Evolutionary conservation across 2,329 filamentous ascomycete genomes (phyloP).

Genomic region (Fusarium cyanostomum): DNA sequence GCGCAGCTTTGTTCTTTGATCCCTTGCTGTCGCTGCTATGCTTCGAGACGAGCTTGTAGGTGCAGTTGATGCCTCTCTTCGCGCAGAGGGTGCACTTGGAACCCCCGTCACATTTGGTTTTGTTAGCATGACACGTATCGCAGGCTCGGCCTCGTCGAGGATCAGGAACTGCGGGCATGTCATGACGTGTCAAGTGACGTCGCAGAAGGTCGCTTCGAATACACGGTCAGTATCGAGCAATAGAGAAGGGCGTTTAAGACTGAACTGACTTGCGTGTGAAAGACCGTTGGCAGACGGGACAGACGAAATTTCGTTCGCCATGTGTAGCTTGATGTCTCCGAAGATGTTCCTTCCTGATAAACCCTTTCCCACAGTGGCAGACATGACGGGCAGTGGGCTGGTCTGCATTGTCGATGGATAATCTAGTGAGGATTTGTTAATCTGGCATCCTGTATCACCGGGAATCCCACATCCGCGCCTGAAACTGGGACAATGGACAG

Average conservation of each 20-base stretch:
- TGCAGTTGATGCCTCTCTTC: slow-evolving; percentile 52
- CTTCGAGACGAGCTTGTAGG: slow-evolving; percentile 44
- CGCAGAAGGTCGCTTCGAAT: slow-evolving; percentile 49
- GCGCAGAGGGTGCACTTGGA: slow-evolving; percentile 51
- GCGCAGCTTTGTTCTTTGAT: slow-evolving; percentile 3
- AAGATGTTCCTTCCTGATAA: slow-evolving; percentile 54
- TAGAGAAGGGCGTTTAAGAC: background rate
- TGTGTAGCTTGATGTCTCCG: slow-evolving; percentile 53
- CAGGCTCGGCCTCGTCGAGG: slow-evolving; percentile 53
- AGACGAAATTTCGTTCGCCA: slow-evolving; percentile 47
- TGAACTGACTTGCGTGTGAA: slow-evolving; percentile 52
- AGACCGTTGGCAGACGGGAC: slow-evolving; percentile 50
- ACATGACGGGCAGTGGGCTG: slow-evolving; percentile 39
- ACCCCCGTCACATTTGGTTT: slow-evolving; percentile 56
- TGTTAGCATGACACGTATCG: slow-evolving; percentile 55
- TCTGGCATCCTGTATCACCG: background rate
- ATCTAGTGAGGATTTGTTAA: slow-evolving; percentile 21
- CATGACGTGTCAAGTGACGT: slow-evolving; percentile 51
- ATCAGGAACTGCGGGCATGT: slow-evolving; percentile 43
- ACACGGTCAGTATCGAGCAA: background rate
- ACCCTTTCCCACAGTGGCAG: slow-evolving; percentile 53
- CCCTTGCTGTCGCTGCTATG: slow-evolving; percentile 12
- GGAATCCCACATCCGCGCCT: slow-evolving; percentile 18
- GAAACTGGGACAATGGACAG: background rate
- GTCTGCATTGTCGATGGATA: slow-evolving; percentile 24